These are phyloP conservation scores for Eimeria tenella DNA, from an alignment of 169 alveolate genomes.

Conservation along the genomic window DNA sequence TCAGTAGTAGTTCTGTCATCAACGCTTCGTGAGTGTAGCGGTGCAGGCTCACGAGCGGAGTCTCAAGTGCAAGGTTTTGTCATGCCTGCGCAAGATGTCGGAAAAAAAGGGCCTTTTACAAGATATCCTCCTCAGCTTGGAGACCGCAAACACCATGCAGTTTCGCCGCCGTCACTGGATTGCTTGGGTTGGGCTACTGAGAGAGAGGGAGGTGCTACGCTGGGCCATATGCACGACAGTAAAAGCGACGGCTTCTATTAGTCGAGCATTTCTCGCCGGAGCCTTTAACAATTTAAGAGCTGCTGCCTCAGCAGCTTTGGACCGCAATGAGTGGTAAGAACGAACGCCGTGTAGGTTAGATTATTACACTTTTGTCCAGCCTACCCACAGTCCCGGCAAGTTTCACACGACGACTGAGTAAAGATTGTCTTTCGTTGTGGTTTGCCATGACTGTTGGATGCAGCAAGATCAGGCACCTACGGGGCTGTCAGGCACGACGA, in stretches of 20 bases:
- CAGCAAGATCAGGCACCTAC: constrained; percentile 21
- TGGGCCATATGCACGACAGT: neutral
- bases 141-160: neutral
- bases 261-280: neutral
- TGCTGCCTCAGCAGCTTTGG: neutral
- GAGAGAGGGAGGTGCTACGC: neutral
- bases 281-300: neutral
- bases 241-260: neutral
- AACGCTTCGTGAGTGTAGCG: constrained; percentile 42
- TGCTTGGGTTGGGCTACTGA: constrained; percentile 14
- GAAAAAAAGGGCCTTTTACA: neutral
- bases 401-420: neutral
- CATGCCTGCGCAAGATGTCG: constrained; percentile 20
- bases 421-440: neutral
- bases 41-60: constrained; percentile 24
- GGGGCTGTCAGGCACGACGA: neutral
- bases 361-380: neutral
- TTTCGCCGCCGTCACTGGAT: constrained; percentile 44
- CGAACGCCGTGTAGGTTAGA: neutral
- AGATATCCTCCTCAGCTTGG: neutral
- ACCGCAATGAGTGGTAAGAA: constrained; percentile 36
- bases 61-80: neutral
- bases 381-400: neutral
- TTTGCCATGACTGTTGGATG: neutral
- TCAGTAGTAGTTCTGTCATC: neutral